Base-by-base conservation (phyloP, 2,329 filamentous ascomycete genomes). In the Fusarium euwallaceae region DNA sequence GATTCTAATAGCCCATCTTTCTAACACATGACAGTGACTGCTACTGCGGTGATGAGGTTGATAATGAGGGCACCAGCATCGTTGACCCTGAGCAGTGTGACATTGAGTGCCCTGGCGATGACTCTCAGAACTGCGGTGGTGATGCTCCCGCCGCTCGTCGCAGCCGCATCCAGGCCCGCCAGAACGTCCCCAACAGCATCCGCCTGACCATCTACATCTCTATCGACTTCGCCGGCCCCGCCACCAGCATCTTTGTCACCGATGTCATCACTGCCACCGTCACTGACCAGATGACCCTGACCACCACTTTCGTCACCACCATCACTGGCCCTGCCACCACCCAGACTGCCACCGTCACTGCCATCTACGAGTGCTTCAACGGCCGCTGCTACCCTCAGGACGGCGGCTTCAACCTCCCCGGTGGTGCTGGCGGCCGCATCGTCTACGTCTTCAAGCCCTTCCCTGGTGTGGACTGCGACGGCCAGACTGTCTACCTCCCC, bases 121-220 rank as follows among this genome's bases (percentile, higher is more conserved):
- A 71, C 39, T 29, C 68, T 6, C 37, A 78, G 66, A 64, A 70
- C 61, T 78, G 77, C 16, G 77, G 77, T 70, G 77, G 77, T 64
- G 62, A 75, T 27, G 55, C 63, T 72, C 12, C 63, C 39, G 22
- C 71, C 7, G 1, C 55, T 34, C 73, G 69, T 64, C 63, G 51
- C 64, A 70, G 62, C 74, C 76, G 67, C 55, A 45, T 77, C 62
- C 16, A 22, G 32, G 36, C 64, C 41, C 76, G 76, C 58, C 76
- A 78, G 64, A 51, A 58, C 22, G 63, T 78, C 24, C 6, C 76
- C 74, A 72, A 65, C 73, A 76, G 48, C 59, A 61, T 78, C 58
- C 72, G 68, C 55, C 73, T 78, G 27, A 78, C 76, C 48, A 74
- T 78, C 65, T 78, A 74, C 69, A n/a, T 77, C 61, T 43, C 51